Evolutionary conservation across 352 stramenopile species (phyloP).

Genomic region (Pythium volutum): DNA sequence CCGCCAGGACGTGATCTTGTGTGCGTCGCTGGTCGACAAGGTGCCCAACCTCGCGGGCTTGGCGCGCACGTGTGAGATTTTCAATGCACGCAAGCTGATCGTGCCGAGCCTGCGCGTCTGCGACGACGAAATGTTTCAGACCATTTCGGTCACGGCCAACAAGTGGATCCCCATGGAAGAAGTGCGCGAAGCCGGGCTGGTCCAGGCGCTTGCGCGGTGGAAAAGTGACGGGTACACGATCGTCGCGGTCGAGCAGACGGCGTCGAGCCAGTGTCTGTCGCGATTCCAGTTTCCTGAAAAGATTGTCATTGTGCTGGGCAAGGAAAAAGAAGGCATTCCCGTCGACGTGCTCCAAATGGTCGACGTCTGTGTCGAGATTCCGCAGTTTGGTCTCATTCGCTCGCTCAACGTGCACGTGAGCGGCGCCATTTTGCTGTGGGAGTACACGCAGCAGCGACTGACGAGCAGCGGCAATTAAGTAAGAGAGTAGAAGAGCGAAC

Average conservation of each 20-base stretch:
- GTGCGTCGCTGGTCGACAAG: conserved; percentile 92
- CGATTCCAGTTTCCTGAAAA: conserved; percentile 86
- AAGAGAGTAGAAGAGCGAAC: too few species aligned
- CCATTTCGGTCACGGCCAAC: conserved; percentile 90
- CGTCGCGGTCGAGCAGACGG: conserved; percentile 94
- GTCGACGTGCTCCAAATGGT: conserved; percentile 93
- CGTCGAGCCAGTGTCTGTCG: conserved; percentile 84
- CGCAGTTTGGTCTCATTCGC: conserved; percentile 95
- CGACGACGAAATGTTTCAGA: conserved; percentile 89
- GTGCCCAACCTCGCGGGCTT: conserved; percentile 93
- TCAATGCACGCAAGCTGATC: conserved; percentile 88
- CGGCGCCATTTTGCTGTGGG: conserved; percentile 94
- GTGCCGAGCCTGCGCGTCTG: conserved; percentile 84
- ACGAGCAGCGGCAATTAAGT: conserved; percentile 11
- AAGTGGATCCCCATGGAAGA: conserved; percentile 95
- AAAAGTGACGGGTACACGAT: conserved; percentile 90
- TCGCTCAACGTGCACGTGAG: conserved; percentile 98
- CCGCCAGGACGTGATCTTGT: conserved; percentile 73
- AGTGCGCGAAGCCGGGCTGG: conserved; percentile 50
- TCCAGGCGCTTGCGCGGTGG: conserved; percentile 44
- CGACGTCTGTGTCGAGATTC: conserved; percentile 97
- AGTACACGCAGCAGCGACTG: conserved; percentile 92
- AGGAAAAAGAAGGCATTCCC: conserved; percentile 96
- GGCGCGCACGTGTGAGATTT: conserved; percentile 94
- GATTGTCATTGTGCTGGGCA: conserved; percentile 93